Base-by-base conservation (phyloP, 1,284 basidiomycete genomes). In the Cryptococcus depauperatus region DNA sequence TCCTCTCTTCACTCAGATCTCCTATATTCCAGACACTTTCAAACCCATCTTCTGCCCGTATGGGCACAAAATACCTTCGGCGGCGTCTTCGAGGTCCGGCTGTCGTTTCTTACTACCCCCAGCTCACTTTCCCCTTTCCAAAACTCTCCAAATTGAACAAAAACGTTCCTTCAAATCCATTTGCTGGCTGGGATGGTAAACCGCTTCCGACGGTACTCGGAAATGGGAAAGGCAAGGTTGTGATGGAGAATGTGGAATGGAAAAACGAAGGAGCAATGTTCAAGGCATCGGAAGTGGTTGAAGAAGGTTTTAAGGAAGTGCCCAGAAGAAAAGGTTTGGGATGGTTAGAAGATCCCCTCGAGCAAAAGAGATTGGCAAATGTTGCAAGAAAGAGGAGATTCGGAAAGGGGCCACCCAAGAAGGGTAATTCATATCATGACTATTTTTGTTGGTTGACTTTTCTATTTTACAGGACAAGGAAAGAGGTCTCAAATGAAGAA, bases 41-140 rank as follows among this genome's bases (percentile, higher is more conserved):
- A 69, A 92, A 91, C 69, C 86, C 86, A 0, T 77, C 76, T 4
- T 44, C 44, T 9, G 64, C 78, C 6, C 81, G 88, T 22, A 88
- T 84, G 0, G 88, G 88, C 27, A 81, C 84, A 18, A 91, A 91
- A 70, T 85, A 90, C 73, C 78, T 91, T 39, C 79, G 82, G 32
- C 74, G 76, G 23, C 76, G 81, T 6, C 77, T 91, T 28, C 78
- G 80, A 1, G 87, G 87, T 0, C 85, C 85, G 0, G 76, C 82
- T 37, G 83, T 90, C 79, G 65, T 82, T 55, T 72, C 77, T 14
- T 92, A 91, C 73, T 87, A 60, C 48, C 59, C 57, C n/a, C 30
- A 53, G 43, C 28, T 51, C 26, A 45, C 37, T 3, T 43, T 46
- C 19, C 50, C 47, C 1, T 43, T 49, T 30, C 54, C 54, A 16